Percentiles rank a stretch among this genome's conserved stretches.
These are phyloP conservation scores for Starmera caribaea DNA, from an alignment of 805 yeast species.

Conservation along the genomic window DNA sequence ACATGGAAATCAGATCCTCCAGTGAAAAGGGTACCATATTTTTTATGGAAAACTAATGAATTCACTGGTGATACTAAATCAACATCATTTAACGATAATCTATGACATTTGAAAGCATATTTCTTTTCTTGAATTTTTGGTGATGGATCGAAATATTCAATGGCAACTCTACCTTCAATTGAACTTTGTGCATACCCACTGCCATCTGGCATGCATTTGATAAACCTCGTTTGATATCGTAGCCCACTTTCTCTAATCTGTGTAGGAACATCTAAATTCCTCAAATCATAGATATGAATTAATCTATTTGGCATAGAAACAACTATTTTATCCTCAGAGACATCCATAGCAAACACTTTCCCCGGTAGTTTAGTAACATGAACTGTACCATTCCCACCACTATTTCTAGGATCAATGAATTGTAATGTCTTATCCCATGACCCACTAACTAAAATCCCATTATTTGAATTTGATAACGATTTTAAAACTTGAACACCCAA, in stretches of 20 bases:
- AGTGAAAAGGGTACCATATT: slow-evolving; percentile 68
- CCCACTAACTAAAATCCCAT: slow-evolving; percentile 36
- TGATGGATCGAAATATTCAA: slow-evolving; percentile 53
- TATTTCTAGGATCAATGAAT: slow-evolving; percentile 30
- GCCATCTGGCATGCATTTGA: slow-evolving; percentile 44
- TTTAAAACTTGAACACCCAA: slow-evolving; percentile 30
- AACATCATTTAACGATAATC: slow-evolving; percentile 34
- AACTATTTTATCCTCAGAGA: slow-evolving; percentile 33
- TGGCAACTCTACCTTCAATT: slow-evolving; percentile 75
- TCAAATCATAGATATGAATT: slow-evolving; percentile 48
- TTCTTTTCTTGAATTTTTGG: slow-evolving; percentile 31
- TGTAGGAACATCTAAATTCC: slow-evolving; percentile 34
- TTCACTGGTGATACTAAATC: slow-evolving; percentile 71
- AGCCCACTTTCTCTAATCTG: slow-evolving; percentile 54
- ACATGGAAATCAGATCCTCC: slow-evolving; percentile 90
- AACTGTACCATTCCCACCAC: neutral
- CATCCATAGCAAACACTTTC: slow-evolving; percentile 58
- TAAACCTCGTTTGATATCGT: slow-evolving; percentile 50
- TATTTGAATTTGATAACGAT: slow-evolving; percentile 9
- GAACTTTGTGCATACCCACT: slow-evolving; percentile 60
- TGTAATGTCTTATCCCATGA: slow-evolving; percentile 53
- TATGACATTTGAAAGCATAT: slow-evolving; percentile 79
- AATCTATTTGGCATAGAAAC: slow-evolving; percentile 45
- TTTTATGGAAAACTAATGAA: slow-evolving; percentile 68
- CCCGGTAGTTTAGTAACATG: slow-evolving; percentile 23